phyloP scores from a whole-genome alignment of 2,329 filamentous ascomycete genomes.

The Didymella keratinophila region DNA sequence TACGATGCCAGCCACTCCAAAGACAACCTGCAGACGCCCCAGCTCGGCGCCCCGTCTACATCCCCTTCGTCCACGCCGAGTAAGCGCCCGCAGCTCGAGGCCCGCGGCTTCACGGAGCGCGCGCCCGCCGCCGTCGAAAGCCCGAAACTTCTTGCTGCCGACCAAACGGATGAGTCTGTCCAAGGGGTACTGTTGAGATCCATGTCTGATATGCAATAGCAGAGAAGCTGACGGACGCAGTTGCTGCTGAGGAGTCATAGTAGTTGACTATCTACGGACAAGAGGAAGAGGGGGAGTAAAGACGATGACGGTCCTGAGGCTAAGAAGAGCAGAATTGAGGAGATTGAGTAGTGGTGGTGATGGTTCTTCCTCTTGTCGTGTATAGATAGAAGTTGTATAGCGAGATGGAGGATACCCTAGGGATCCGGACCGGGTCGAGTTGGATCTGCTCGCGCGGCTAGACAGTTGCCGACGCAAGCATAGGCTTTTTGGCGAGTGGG shows the following conservation, averaged over 20 bases:
- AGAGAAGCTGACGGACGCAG: slow-evolving; percentile 17
- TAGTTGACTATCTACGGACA: slow-evolving; percentile 24
- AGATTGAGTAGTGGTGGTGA: slow-evolving; percentile 6
- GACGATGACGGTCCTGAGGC: slow-evolving; percentile 7
- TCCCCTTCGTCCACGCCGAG: slow-evolving; percentile 18
- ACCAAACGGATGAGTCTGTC: slow-evolving; percentile 69
- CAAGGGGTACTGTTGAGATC: slow-evolving; percentile 55
- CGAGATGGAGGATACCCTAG: slow-evolving; percentile 6
- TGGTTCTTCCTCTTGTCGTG: slow-evolving; percentile 16
- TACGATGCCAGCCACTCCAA: slow-evolving; percentile 69
- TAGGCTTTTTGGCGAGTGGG: slow-evolving; percentile 1
- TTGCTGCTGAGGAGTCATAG: slow-evolving; percentile 24
- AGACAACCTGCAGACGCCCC: slow-evolving; percentile 39
- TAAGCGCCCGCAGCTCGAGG: slow-evolving; percentile 62
- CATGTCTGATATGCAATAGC: slow-evolving; percentile 15
- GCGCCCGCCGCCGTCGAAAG: slow-evolving; percentile 66
- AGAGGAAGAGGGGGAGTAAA: slow-evolving; percentile 17
- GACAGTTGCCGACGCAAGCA: not conserved
- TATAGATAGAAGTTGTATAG: not conserved
- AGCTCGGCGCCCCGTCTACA: slow-evolving; percentile 30
- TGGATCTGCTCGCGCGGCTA: not conserved
- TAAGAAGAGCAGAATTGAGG: slow-evolving; percentile 14
- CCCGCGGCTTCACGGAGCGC: slow-evolving; percentile 72
- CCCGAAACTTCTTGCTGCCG: slow-evolving; percentile 66
- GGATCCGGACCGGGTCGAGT: not conserved